These are phyloP conservation scores for Fusarium secorum DNA, from an alignment of 2,329 filamentous ascomycete genomes.

Conservation along the genomic window DNA sequence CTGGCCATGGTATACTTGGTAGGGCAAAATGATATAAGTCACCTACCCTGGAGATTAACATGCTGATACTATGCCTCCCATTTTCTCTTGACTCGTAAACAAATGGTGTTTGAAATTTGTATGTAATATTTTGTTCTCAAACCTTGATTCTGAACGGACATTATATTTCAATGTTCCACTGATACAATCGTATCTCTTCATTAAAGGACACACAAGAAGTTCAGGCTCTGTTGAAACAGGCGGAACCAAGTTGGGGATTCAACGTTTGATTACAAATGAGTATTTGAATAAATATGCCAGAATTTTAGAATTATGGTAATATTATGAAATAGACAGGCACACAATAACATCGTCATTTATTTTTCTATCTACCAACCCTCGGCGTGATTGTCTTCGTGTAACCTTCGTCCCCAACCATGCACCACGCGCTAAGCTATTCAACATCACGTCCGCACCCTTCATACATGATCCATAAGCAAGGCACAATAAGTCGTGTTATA, in stretches of 20 bases:
- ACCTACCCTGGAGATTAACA: conserved; percentile 16
- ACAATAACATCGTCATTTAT: conserved; percentile 33
- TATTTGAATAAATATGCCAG: background rate
- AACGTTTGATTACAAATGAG: background rate
- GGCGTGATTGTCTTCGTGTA: conserved; percentile 40
- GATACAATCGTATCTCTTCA: too few species aligned
- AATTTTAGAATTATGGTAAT: background rate
- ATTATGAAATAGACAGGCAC: background rate
- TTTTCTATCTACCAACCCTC: conserved; percentile 40
- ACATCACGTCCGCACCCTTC: conserved; percentile 26
- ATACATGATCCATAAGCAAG: conserved; percentile 18
- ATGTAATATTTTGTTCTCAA: background rate
- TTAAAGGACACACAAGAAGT: background rate
- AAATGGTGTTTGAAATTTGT: background rate
- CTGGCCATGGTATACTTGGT: conserved; percentile 19
- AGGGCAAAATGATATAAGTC: background rate
- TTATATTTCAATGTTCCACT: background rate
- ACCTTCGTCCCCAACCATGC: conserved; percentile 33
- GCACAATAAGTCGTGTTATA: conserved; percentile 29
- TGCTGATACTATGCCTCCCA: background rate
- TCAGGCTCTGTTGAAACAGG: background rate
- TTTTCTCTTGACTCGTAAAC: background rate
- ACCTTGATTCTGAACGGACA: too few species aligned
- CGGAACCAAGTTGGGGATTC: too few species aligned
- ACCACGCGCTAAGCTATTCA: conserved; percentile 36